phyloP scores from a whole-genome alignment of 2,329 filamentous ascomycete genomes.

The Elsinoe perseae region DNA sequence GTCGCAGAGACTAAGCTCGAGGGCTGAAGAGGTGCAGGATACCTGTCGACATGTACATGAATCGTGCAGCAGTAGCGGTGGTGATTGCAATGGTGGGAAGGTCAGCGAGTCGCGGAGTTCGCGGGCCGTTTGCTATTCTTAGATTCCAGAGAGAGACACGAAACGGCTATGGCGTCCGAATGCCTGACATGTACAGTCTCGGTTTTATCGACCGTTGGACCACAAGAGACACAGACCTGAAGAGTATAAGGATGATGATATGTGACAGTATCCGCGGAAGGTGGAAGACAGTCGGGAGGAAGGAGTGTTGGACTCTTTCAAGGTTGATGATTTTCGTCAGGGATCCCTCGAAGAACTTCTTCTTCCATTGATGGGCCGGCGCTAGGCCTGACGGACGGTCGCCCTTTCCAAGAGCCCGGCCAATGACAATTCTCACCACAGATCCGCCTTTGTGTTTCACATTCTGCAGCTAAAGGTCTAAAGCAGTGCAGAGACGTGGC shows the following conservation, averaged over 20 bases:
- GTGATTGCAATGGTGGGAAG: slow-evolving; percentile 9
- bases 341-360: background rate
- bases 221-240: background rate
- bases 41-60: background rate
- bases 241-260: background rate
- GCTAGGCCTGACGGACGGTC: slow-evolving; percentile 4
- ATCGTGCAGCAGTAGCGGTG: background rate
- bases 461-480: slow-evolving; percentile 10
- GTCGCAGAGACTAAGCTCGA: background rate
- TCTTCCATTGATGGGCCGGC: slow-evolving; percentile 2
- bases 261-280: background rate
- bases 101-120: slow-evolving; percentile 14
- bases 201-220: slow-evolving; percentile 16
- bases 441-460: slow-evolving; percentile 11
- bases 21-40: background rate
- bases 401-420: background rate
- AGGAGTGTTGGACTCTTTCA: background rate
- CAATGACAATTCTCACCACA: background rate
- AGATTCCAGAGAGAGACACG: slow-evolving; percentile 15
- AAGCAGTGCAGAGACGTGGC: background rate
- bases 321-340: slow-evolving; percentile 1
- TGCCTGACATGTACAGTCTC: slow-evolving; percentile 2
- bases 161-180: slow-evolving; percentile 1
- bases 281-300: background rate
- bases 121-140: slow-evolving; percentile 16